phyloP scores from a whole-genome alignment of 176 grass and related monocot species.

The Musa troglodytarum region DNA sequence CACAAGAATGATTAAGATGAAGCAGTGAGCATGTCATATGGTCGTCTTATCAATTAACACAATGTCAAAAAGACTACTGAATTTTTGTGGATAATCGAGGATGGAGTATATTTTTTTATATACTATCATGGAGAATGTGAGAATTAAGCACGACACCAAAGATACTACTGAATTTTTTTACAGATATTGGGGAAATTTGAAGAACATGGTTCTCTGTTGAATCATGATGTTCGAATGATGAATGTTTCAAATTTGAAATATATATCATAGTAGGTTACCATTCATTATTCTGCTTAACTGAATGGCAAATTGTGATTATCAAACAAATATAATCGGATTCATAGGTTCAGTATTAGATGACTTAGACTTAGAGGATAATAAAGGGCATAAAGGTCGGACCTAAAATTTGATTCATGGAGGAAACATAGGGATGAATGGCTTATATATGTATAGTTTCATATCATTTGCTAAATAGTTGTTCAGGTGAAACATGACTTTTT shows the following conservation, averaged over 20 bases:
- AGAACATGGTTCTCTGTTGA: neutral
- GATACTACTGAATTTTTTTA: neutral
- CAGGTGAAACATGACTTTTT: no score
- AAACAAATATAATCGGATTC: neutral
- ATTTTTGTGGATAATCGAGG: no score
- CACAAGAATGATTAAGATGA: neutral
- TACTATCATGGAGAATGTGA: no score
- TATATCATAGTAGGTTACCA: neutral
- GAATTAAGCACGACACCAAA: no score
- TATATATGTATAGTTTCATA: no score
- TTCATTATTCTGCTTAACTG: neutral
- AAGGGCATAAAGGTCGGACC: no score
- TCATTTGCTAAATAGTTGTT: no score
- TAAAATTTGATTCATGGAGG: no score
- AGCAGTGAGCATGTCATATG: neutral
- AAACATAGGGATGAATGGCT: no score
- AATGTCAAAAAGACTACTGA: neutral
- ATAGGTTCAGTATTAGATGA: no score
- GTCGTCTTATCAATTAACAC: neutral
- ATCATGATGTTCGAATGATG: neutral
- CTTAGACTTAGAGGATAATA: no score
- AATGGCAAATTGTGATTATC: neutral
- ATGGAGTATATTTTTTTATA: no score
- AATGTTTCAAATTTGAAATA: neutral
- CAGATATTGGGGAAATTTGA: neutral